Evolutionary conservation across 2,329 filamentous ascomycete genomes (phyloP), one percentile per base, ranked within the genome.

Genomic region (Neurospora sp.): DNA sequence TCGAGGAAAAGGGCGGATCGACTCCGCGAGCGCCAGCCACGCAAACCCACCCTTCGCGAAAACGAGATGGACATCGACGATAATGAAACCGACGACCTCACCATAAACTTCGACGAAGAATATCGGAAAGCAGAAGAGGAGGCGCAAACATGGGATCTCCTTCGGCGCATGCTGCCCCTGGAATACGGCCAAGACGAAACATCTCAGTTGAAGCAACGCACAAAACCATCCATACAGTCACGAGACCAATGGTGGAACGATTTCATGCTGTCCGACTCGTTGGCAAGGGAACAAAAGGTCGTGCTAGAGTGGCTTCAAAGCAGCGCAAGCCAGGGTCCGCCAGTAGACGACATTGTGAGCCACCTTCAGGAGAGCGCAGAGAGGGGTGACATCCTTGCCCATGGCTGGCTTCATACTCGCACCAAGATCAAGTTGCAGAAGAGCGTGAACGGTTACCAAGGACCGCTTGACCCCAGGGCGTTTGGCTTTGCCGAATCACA

Each of bases 361-460:
- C 90, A 95, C 69, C 85, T 94, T 69, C 91, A 94, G 77, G 85
- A 88, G 71, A 89, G 89, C 72, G 91, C 92, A 12, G 91, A 95
- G 71, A 85, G 92, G 75, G 91, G 91, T 10, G 92, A 94, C 67
- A 88, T 94, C 10, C 92, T 96, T 82, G 89, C 92, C 37, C 89
- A 93, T 78, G 95, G 95, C 52, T 97, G 94, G 92, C 87, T 97
- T 72, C 93, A 97, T 78, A 97, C 96, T 0, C 92, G 93, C 73
- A 89, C 92, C 70, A 90, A 90, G 66, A 93, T 99, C 80, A 99
- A 99, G 82, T 87, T 92, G 70, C 89, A 92, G 78, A 99, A 98
- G 82, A 89, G 91, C 70, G 82, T 96, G 73, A 87, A 91, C 71
- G 87, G 88, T 37, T 89, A 87, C 83, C 86, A 86, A 41, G 86